phyloP scores from a whole-genome alignment of 148 eudicot species.

The Oxyria digyna region DNA sequence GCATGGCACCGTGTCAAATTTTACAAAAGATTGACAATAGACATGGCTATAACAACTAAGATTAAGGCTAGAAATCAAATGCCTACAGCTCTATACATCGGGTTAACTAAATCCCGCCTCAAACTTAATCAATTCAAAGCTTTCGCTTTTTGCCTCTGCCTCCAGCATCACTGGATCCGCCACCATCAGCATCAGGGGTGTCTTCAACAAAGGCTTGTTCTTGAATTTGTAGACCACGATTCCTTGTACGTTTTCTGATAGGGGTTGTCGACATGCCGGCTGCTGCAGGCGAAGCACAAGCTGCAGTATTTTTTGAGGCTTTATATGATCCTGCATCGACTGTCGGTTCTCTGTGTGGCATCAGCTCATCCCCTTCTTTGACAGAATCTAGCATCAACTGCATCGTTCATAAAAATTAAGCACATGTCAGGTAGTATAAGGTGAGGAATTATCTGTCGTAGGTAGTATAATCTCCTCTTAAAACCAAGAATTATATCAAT shows the following conservation, averaged over 20 bases:
- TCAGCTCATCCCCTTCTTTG: constrained; percentile 66
- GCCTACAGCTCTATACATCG: neutral
- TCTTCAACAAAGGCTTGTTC: constrained; percentile 59
- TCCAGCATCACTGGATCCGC: constrained; percentile 26
- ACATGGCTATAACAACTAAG: neutral
- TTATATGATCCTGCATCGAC: neutral
- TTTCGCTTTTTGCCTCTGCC: constrained; percentile 49
- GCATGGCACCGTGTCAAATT: neutral
- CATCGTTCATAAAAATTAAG: constrained; percentile 8
- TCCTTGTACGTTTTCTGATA: constrained; percentile 57
- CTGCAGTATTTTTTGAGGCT: constrained; percentile 15
- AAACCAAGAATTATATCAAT: neutral
- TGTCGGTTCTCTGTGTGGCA: constrained; percentile 52
- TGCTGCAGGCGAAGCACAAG: constrained; percentile 19
- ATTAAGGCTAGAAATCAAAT: neutral
- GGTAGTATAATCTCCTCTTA: neutral
- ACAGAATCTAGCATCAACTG: constrained; percentile 68
- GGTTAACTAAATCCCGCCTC: neutral
- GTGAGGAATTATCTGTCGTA: neutral
- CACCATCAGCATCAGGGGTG: constrained; percentile 43
- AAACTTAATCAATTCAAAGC: neutral
- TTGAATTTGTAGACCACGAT: constrained; percentile 75
- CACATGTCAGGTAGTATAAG: neutral
- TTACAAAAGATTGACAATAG: neutral
- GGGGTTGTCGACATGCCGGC: constrained; percentile 41